phyloP scores from a whole-genome alignment of 768 basidiomycete species.

The Mrakia blollopis region DNA sequence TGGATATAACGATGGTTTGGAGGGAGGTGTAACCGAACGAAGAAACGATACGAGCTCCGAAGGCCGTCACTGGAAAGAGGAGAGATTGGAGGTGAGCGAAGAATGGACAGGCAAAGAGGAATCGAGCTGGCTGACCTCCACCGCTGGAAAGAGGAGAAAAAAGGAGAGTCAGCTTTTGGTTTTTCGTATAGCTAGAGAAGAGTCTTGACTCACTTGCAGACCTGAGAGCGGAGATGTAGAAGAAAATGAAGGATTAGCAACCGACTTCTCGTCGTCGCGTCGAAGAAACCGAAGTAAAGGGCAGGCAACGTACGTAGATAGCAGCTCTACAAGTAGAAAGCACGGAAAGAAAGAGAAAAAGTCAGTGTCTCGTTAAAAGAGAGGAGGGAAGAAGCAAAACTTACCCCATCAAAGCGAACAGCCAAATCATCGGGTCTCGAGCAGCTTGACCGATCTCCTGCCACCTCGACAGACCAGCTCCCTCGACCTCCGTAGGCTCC shows the following conservation, averaged over 20 bases:
- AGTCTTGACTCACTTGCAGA: neutral
- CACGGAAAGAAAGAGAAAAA: neutral
- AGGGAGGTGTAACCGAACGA: constrained; percentile 44
- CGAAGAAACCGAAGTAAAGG: neutral
- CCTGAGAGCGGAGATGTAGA: neutral
- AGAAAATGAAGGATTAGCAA: neutral
- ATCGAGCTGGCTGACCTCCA: neutral
- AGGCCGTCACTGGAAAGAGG: constrained; percentile 38
- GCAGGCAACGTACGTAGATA: constrained; percentile 37
- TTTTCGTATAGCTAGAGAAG: too few species aligned
- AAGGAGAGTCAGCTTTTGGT: neutral
- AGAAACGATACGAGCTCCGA: constrained; percentile 45
- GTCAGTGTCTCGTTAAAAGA: too few species aligned
- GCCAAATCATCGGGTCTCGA: constrained; percentile 43
- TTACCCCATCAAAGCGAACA: constrained; percentile 43
- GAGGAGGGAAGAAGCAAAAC: neutral
- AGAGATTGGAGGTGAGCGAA: neutral
- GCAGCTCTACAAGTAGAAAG: too few species aligned
- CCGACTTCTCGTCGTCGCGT: neutral
- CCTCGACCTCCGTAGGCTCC: neutral
- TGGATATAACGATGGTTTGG: constrained; percentile 39
- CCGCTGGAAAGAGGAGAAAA: too few species aligned
- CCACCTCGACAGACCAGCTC: constrained; percentile 35
- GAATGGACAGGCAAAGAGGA: neutral
- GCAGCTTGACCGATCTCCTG: constrained; percentile 42